These are phyloP conservation scores for Hysterium pulicare DNA, from an alignment of 2,329 filamentous ascomycete genomes.

Conservation along the genomic window DNA sequence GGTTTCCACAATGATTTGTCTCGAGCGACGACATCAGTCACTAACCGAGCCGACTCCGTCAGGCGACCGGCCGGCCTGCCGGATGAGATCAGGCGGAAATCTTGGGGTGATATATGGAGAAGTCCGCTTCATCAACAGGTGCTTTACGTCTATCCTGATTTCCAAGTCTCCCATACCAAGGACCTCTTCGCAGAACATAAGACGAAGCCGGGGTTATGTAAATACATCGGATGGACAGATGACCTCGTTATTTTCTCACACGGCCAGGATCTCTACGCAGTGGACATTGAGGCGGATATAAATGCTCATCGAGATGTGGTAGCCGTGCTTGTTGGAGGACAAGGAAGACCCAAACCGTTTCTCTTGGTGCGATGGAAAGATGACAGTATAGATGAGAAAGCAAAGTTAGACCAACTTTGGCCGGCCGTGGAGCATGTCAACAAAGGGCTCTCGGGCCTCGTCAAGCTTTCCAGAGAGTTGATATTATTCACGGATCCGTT, in stretches of 20 bases:
- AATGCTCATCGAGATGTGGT: slow-evolving; percentile 1
- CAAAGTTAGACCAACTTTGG: slow-evolving; percentile 4
- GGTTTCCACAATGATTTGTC: too few species aligned
- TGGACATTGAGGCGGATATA: slow-evolving; percentile 2
- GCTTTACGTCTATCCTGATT: slow-evolving; percentile 22
- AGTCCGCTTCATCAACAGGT: too few species aligned
- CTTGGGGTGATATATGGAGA: too few species aligned
- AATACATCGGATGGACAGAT: slow-evolving; percentile 33
- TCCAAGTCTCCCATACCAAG: slow-evolving; percentile 17
- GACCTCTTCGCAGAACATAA: slow-evolving; percentile 23
- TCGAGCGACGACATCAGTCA: too few species aligned
- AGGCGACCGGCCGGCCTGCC: too few species aligned
- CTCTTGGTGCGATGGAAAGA: slow-evolving; percentile 9
- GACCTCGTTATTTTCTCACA: slow-evolving; percentile 51
- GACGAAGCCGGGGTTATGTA: slow-evolving; percentile 16
- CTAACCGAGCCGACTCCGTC: too few species aligned
- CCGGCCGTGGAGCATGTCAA: slow-evolving; percentile 8
- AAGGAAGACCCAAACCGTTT: slow-evolving; percentile 6
- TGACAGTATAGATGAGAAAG: neutral
- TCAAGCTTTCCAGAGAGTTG: slow-evolving; percentile 4
- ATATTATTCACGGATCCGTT: slow-evolving; percentile 4
- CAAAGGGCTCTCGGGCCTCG: neutral
- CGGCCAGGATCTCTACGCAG: slow-evolving; percentile 45
- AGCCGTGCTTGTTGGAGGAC: slow-evolving; percentile 9
- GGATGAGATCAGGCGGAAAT: too few species aligned